Conservation (phyloP, 805 yeast genomes). For the Suhomyces sp. region DNA sequence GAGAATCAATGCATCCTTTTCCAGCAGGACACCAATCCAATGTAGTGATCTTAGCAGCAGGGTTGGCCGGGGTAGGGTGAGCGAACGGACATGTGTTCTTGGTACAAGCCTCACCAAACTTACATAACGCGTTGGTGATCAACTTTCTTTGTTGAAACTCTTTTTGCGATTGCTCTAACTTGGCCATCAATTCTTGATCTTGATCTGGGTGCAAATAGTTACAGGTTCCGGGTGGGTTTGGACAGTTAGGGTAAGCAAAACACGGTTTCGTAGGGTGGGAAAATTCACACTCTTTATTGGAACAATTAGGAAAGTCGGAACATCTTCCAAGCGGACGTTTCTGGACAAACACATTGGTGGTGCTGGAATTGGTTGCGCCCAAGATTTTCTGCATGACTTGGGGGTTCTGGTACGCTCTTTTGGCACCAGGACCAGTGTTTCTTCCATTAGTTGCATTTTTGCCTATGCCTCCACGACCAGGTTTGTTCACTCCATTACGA, state of each 20-base stretch:
- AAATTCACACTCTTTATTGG: conserved; percentile 63
- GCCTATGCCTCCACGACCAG: conserved; percentile 23
- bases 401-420: conserved; percentile 23
- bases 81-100: conserved; percentile 84
- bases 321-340: conserved; percentile 64
- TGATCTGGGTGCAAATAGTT: conserved; percentile 81
- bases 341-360: conserved; percentile 37
- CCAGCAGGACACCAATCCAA: conserved; percentile 78
- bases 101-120: conserved; percentile 72
- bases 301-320: conserved; percentile 68
- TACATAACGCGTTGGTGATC: conserved; percentile 55
- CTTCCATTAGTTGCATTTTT: conserved; percentile 18
- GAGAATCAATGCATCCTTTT: conserved; percentile 57
- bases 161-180: conserved; percentile 60
- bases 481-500: conserved; percentile 3
- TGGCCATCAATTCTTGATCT: conserved; percentile 71
- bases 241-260: conserved; percentile 72
- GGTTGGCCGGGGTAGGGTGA: conserved; percentile 87
- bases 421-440: conserved; percentile 2
- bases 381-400: conserved; percentile 44
- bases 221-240: conserved; percentile 80
- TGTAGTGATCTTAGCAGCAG: conserved; percentile 63
- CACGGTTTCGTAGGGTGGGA: conserved; percentile 82
- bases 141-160: conserved; percentile 45
- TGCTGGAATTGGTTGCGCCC: conserved; percentile 29